Conservation (phyloP, 2,329 filamentous ascomycete species). For the Aspergillus glaucus region DNA sequence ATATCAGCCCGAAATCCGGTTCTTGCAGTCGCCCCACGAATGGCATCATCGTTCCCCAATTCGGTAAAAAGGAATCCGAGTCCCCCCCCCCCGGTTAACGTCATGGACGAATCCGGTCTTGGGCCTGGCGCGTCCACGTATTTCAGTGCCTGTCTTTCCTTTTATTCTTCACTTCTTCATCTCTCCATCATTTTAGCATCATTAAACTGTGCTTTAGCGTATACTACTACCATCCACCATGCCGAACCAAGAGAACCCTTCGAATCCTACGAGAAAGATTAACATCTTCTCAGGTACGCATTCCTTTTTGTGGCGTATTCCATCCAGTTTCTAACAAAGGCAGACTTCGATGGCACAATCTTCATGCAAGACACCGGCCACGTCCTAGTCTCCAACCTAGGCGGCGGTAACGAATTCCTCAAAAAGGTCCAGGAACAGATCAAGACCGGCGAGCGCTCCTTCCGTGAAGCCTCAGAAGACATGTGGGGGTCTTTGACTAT, state of each 20-base stretch:
- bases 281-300: conserved; percentile 41
- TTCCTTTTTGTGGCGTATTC: conserved; percentile 1
- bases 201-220: no score
- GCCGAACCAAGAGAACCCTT: conserved; percentile 4
- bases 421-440: conserved; percentile 58
- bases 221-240: background rate
- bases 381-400: conserved; percentile 60
- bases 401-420: conserved; percentile 54
- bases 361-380: conserved; percentile 67
- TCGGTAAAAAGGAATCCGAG: no score
- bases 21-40: no score
- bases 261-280: conserved; percentile 34
- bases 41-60: no score
- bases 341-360: conserved; percentile 67
- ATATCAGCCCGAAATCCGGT: no score
- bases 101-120: no score
- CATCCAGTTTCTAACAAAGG: conserved; percentile 5
- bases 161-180: no score
- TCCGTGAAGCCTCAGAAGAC: conserved; percentile 64
- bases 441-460: conserved; percentile 58
- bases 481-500: conserved; percentile 64
- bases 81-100: no score
- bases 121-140: no score
- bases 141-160: no score
- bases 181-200: no score